These are phyloP conservation scores for Ophiostoma montium DNA, from an alignment of 2,329 filamentous ascomycete genomes.

Conservation along the genomic window DNA sequence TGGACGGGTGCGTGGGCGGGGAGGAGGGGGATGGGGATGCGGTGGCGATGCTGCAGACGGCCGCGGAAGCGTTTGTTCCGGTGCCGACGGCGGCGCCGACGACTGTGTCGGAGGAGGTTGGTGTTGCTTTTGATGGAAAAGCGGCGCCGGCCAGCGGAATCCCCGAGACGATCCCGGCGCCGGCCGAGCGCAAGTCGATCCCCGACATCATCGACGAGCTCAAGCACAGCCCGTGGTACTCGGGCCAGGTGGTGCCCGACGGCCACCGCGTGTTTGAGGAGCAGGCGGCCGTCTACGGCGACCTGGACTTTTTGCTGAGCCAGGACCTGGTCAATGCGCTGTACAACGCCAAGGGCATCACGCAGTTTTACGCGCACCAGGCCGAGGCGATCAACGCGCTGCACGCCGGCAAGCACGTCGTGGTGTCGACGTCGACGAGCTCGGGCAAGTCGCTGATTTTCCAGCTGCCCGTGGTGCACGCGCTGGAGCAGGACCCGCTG, in stretches of 20 bases:
- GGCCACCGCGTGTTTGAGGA: slow-evolving; percentile 84
- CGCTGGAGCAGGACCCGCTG: slow-evolving; percentile 61
- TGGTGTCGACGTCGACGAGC: slow-evolving; percentile 87
- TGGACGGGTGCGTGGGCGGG: slow-evolving; percentile 50
- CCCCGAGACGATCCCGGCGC: slow-evolving; percentile 57
- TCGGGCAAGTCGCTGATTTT: slow-evolving; percentile 98
- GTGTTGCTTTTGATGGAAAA: too few species aligned
- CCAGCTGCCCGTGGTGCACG: slow-evolving; percentile 80
- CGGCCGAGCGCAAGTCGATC: slow-evolving; percentile 64
- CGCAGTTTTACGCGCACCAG: slow-evolving; percentile 79
- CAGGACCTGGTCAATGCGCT: slow-evolving; percentile 90
- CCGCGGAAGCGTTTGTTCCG: slow-evolving; percentile 49
- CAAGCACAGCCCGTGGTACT: slow-evolving; percentile 74
- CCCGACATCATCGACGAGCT: slow-evolving; percentile 77
- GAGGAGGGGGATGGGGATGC: slow-evolving; percentile 50
- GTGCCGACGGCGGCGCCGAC: slow-evolving; percentile 8
- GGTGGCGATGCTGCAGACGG: slow-evolving; percentile 45
- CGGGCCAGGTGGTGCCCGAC: slow-evolving; percentile 80
- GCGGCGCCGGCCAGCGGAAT: slow-evolving; percentile 25
- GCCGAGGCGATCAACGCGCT: slow-evolving; percentile 85
- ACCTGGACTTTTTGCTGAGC: slow-evolving; percentile 73
- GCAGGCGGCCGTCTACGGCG: slow-evolving; percentile 67
- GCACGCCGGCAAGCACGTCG: slow-evolving; percentile 69
- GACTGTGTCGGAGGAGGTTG: too few species aligned
- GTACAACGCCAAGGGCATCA: slow-evolving; percentile 83